Evolutionary conservation across 805 yeast genomes (phyloP).

Genomic region (Sugiyamaella lignohabitans): DNA sequence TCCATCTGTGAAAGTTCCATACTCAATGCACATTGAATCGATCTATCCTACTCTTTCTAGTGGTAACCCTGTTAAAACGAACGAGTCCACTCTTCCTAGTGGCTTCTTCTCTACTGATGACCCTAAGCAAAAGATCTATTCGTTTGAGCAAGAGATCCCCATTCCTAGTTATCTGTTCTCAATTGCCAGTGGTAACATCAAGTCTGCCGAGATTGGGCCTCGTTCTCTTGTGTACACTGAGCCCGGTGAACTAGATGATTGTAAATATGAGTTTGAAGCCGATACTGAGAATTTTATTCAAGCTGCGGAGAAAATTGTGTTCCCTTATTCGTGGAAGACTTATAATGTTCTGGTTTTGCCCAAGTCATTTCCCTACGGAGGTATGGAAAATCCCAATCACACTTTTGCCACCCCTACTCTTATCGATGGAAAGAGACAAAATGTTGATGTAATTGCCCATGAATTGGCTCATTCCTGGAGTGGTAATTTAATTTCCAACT

Average conservation of each 20-base stretch:
- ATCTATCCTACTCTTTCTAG: conserved; percentile 66
- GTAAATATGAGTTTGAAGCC: conserved; percentile 71
- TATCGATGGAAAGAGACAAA: conserved; percentile 75
- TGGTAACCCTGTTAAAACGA: conserved; percentile 42
- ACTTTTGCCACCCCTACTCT: conserved; percentile 89
- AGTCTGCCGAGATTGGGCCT: conserved; percentile 68
- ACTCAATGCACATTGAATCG: conserved; percentile 51
- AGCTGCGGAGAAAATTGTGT: conserved; percentile 70
- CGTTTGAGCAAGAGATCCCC: conserved; percentile 68
- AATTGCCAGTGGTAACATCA: conserved; percentile 76
- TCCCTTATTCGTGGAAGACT: conserved; percentile 76
- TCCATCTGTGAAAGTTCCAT: conserved; percentile 71
- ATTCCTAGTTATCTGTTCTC: conserved; percentile 82
- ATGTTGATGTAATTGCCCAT: conserved; percentile 87
- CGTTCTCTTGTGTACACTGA: conserved; percentile 79
- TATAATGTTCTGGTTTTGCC: conserved; percentile 80
- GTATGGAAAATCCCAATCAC: conserved; percentile 91
- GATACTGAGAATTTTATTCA: conserved; percentile 72
- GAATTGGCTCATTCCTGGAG: conserved; percentile 92
- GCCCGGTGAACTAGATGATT: conserved; percentile 57
- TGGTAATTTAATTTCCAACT: conserved; percentile 84
- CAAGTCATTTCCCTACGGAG: conserved; percentile 76
- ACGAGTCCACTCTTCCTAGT: conserved; percentile 16
- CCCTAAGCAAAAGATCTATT: conserved; percentile 33
- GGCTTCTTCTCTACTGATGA: conserved; percentile 8